Evolutionary conservation across 164 flowering plant genomes (phyloP).

Genomic region (Dillenia suffruticosa): DNA sequence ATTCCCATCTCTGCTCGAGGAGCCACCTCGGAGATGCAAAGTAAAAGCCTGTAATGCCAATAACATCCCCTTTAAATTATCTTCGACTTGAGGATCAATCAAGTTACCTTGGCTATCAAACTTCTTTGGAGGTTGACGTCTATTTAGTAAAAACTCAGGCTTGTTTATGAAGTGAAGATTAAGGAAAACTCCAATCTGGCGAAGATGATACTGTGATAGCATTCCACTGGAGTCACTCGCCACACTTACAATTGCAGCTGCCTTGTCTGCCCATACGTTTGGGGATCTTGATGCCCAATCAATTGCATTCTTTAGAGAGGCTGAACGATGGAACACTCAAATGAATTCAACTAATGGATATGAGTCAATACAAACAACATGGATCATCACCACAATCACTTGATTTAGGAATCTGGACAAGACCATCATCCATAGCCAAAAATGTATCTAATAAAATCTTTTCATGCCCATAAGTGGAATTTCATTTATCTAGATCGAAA

Average conservation of each 20-base stretch:
- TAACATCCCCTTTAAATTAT: conserved; percentile 49
- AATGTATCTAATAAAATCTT: too few relatives aligned
- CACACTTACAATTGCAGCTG: conserved; percentile 78
- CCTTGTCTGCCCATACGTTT: conserved; percentile 80
- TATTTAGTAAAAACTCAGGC: conserved; percentile 59
- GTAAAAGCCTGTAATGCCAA: conserved; percentile 51
- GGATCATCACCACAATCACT: too few relatives aligned
- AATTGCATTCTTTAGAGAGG: conserved; percentile 73
- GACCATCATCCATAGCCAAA: too few relatives aligned
- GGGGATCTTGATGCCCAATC: conserved; percentile 96
- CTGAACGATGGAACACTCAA: conserved; percentile 14
- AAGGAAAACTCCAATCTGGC: conserved; percentile 76
- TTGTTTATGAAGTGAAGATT: conserved; percentile 89
- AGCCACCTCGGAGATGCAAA: conserved; percentile 39
- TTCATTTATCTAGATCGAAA: too few relatives aligned
- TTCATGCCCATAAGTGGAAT: too few relatives aligned
- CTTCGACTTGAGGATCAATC: conserved; percentile 37
- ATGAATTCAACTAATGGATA: too few relatives aligned
- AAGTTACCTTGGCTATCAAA: conserved; percentile 69
- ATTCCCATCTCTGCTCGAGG: too few relatives aligned
- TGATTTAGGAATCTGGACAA: too few relatives aligned
- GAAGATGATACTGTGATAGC: conserved; percentile 71
- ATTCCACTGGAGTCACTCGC: conserved; percentile 64
- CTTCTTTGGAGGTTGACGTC: conserved; percentile 55
- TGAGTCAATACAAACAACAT: too few relatives aligned